phyloP scores from a whole-genome alignment of 805 yeast species.

The Candida cerambycidarum region DNA sequence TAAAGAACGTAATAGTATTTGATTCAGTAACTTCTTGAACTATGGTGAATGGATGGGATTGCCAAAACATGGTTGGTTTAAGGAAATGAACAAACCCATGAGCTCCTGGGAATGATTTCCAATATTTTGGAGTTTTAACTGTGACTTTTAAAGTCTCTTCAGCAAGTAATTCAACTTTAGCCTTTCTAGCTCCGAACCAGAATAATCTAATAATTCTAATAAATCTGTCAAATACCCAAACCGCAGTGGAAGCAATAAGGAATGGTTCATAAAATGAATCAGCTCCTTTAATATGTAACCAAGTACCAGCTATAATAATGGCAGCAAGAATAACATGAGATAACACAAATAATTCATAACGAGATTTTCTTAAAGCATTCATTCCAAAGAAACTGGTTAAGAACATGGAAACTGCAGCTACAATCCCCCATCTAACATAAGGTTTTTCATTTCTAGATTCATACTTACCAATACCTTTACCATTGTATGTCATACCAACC shows the following conservation, averaged over 20 bases:
- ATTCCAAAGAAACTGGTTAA: conserved; percentile 26
- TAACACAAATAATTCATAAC: conserved; percentile 49
- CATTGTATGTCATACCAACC: conserved; percentile 53
- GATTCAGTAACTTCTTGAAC: conserved; percentile 25
- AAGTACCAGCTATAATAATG: conserved; percentile 53
- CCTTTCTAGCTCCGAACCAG: conserved; percentile 34
- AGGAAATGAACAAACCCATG: conserved; percentile 41
- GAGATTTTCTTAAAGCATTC: conserved; percentile 60
- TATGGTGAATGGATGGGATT: conserved; percentile 46
- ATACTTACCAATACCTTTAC: conserved; percentile 35
- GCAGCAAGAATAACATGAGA: conserved; percentile 28
- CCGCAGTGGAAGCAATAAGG: conserved; percentile 30
- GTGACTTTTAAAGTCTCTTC: conserved; percentile 47
- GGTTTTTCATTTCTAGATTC: conserved; percentile 26
- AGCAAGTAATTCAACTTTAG: conserved; percentile 35
- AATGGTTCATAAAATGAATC: conserved; percentile 24
- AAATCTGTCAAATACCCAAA: conserved; percentile 39
- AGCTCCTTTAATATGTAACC: conserved; percentile 47
- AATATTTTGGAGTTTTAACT: conserved; percentile 46
- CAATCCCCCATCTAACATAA: conserved; percentile 36
- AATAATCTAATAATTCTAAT: conserved; percentile 29
- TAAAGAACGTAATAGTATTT: conserved; percentile 46
- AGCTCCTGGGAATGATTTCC: conserved; percentile 43
- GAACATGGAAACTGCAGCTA: conserved; percentile 23
- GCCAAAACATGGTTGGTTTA: conserved; percentile 43